Base-by-base conservation (phyloP, 2,329 filamentous ascomycete species). In the Pestalotiopsis sp. region DNA sequence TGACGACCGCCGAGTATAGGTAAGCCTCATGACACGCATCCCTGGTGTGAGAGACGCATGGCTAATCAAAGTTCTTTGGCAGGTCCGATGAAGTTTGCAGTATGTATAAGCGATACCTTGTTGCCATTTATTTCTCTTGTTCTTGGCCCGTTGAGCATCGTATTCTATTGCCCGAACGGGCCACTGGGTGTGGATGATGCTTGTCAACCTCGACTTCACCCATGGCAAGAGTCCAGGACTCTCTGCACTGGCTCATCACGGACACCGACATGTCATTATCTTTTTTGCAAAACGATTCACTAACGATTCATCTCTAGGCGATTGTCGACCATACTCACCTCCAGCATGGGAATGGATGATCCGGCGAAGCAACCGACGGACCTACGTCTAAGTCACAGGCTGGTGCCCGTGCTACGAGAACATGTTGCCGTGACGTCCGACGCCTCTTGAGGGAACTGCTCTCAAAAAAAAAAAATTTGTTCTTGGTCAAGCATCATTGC, bases 291-390 rank as follows among this genome's bases (percentile, higher is more conserved):
- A 20, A n/a, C 5, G 31, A 31, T 62, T 70, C 66, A 66, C 70
- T 72, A 66, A 73, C 66, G 57, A 3, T 3, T 17, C 60, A 12
- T n/a, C 14, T 52, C 14, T 36, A 78, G 77, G 76, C 36, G 77
- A 78, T 69, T 78, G 77, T 61, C 74, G 76, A 69, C 77, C 77
- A 56, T 71, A 72, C 13, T 72, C 73, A 9, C 70, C 77, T 5
- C 75, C 77, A 25, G 70, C 77, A 27, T 78, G 77, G 77, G 77
- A 78, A 61, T 74, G 76, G 60, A 78, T 78, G 74, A 77, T 78
- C 66, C 75, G 75, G 62, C 72, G 76, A 70, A 74, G 69, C 66
- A 75, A 74, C 56, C 73, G 74, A 27, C 67, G 72, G 6, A 70
- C 75, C 20, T 78, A 75, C 61, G 68, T 75, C 62, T 78, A 70